Conservation (phyloP, 306 rosid species). For the Trifolium fragiferum region DNA sequence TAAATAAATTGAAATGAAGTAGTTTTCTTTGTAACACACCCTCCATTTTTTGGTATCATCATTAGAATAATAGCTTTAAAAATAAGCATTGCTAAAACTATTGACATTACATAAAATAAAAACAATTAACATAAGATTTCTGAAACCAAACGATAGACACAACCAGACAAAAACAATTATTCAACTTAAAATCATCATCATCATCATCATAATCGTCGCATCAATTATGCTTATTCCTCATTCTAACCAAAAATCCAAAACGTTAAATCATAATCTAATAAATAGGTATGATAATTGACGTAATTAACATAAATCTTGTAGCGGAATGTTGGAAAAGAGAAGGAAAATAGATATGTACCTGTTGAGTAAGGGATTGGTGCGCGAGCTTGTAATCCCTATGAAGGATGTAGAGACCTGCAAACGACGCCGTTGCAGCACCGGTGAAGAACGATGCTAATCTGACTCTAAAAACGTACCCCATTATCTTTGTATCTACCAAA, state of each 20-base stretch:
- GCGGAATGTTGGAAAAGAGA: conserved; percentile 3
- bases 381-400: conserved; percentile 85
- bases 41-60: no score
- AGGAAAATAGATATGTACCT: conserved; percentile 51
- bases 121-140: neutral
- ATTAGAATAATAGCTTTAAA: no score
- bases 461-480: conserved; percentile 90
- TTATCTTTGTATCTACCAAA: conserved; percentile 26
- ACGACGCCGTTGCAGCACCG: conserved; percentile 87
- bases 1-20: no score
- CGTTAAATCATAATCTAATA: neutral
- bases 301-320: conserved; percentile 7
- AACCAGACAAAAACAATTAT: neutral
- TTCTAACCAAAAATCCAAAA: conserved; percentile 12
- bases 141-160: neutral
- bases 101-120: neutral
- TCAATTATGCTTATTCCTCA: neutral
- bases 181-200: conserved; percentile 17
- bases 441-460: conserved; percentile 86
- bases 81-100: neutral
- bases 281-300: neutral
- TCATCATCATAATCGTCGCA: neutral
- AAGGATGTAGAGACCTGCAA: conserved; percentile 72
- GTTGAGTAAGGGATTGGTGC: conserved; percentile 65
- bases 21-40: neutral